Evolutionary conservation across 306 rosid genomes (phyloP).

Genomic region (Citrullus colocynthis): DNA sequence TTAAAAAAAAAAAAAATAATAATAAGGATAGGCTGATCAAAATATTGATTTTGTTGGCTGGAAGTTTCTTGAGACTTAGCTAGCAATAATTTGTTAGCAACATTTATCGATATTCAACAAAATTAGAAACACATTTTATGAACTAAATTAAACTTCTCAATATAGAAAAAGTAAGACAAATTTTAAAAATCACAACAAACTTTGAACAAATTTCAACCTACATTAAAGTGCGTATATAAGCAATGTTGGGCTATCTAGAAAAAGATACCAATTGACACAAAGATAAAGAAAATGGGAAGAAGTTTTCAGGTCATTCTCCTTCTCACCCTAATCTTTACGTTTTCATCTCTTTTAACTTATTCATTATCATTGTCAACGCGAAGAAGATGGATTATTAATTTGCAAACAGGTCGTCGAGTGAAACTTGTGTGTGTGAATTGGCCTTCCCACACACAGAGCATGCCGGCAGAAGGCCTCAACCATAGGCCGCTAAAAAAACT

Average conservation of each 20-base stretch:
- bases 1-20: background rate
- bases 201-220: background rate
- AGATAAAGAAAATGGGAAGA: background rate
- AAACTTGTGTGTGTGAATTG: conserved; percentile 32
- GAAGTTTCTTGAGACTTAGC: background rate
- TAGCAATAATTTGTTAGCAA: background rate
- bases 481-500: conserved; percentile 19
- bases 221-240: background rate
- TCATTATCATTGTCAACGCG: conserved; percentile 30
- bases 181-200: no score
- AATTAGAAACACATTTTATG: no score
- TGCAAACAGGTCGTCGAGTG: background rate
- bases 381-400: conserved; percentile 33
- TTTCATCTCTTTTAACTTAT: background rate
- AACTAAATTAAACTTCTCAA: no score
- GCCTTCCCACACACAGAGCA: conserved; percentile 28
- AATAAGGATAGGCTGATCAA: background rate
- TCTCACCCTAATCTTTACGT: background rate
- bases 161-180: no score
- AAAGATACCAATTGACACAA: no score
- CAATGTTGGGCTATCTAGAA: background rate
- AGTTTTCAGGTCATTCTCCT: background rate
- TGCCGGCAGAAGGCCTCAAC: conserved; percentile 43
- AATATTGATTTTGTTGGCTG: background rate
- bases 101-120: background rate